phyloP scores from a whole-genome alignment of 2,329 filamentous ascomycete genomes.

The Scedosporium apiospermum region DNA sequence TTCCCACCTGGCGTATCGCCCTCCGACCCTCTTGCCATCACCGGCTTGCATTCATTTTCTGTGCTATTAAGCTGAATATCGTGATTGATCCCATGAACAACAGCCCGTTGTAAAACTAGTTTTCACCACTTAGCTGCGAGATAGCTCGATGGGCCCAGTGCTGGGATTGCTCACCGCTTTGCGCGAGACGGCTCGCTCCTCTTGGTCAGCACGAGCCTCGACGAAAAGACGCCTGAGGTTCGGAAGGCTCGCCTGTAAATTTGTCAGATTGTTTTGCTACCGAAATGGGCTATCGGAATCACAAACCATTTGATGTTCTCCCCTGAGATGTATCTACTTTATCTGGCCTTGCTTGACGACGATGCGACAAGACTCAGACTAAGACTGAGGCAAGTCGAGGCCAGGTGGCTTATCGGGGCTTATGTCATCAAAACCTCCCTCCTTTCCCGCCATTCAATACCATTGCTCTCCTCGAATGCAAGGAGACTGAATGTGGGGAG shows the following conservation, averaged over 20 bases:
- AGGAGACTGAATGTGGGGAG: neutral
- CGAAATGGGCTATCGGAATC: too few relatives aligned
- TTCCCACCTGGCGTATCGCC: too few relatives aligned
- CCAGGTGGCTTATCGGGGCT: slow-evolving; percentile 1
- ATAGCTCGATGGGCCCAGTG: neutral
- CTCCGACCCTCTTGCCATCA: slow-evolving; percentile 10
- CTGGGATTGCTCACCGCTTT: slow-evolving; percentile 60
- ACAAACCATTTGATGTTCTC: slow-evolving; percentile 6
- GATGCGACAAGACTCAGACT: neutral
- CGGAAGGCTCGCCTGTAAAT: slow-evolving; percentile 65
- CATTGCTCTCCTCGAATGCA: neutral
- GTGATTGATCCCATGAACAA: slow-evolving; percentile 95
- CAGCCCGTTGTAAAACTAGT: slow-evolving; percentile 92
- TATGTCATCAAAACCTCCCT: slow-evolving; percentile 1
- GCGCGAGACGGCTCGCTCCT: slow-evolving; percentile 89
- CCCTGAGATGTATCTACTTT: neutral
- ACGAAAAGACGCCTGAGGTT: slow-evolving; percentile 96
- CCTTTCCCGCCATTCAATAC: neutral
- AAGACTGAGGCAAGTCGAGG: neutral
- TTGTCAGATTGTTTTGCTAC: neutral
- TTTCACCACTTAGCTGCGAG: slow-evolving; percentile 7
- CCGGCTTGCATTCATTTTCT: slow-evolving; percentile 59
- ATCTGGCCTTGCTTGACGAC: neutral
- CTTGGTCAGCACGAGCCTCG: slow-evolving; percentile 82
- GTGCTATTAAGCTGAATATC: slow-evolving; percentile 85